Evolutionary conservation across 2,329 filamentous ascomycete genomes (phyloP).

Genomic region (Sarocladiaceae sp.): DNA sequence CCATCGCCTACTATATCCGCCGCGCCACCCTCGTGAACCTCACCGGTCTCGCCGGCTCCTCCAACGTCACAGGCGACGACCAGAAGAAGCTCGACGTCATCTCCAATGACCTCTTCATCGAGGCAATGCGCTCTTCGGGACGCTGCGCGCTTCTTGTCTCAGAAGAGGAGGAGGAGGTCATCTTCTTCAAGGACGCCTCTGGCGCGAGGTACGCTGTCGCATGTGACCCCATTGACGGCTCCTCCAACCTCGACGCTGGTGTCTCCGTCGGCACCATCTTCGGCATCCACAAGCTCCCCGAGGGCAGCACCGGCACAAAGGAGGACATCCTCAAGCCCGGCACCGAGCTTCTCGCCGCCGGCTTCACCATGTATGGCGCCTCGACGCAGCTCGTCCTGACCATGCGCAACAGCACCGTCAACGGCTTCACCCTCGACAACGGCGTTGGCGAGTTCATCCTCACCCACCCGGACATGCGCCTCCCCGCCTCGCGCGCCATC

Average conservation of each 20-base stretch:
- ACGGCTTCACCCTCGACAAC: conserved; percentile 97
- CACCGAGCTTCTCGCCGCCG: conserved; percentile 83
- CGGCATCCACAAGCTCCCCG: conserved; percentile 81
- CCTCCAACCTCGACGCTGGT: conserved; percentile 94
- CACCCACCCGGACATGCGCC: conserved; percentile 88
- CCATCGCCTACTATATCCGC: conserved; percentile 98
- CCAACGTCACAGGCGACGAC: conserved; percentile 93
- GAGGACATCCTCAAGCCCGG: conserved; percentile 87
- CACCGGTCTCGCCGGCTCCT: conserved; percentile 87
- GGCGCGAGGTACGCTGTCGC: conserved; percentile 88
- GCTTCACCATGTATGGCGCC: conserved; percentile 99
- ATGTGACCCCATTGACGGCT: conserved; percentile 97
- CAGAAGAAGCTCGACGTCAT: conserved; percentile 99
- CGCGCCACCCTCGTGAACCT: conserved; percentile 93
- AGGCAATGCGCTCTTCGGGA: conserved; percentile 87
- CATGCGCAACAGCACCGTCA: conserved; percentile 86
- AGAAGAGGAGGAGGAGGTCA: conserved; percentile 91
- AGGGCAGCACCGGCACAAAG: conserved; percentile 65
- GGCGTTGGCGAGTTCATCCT: conserved; percentile 98
- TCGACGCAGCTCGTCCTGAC: conserved; percentile 95
- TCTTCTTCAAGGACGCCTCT: conserved; percentile 71
- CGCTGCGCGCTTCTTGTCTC: conserved; percentile 92
- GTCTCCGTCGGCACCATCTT: conserved; percentile 98
- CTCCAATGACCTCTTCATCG: conserved; percentile 95
- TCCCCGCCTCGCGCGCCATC: conserved; percentile 75